Percentiles rank a stretch among this genome's conserved stretches.
These are phyloP conservation scores for Penicillium dipodomyicola DNA, from an alignment of 495 filamentous ascomycete genomes.

Conservation along the genomic window DNA sequence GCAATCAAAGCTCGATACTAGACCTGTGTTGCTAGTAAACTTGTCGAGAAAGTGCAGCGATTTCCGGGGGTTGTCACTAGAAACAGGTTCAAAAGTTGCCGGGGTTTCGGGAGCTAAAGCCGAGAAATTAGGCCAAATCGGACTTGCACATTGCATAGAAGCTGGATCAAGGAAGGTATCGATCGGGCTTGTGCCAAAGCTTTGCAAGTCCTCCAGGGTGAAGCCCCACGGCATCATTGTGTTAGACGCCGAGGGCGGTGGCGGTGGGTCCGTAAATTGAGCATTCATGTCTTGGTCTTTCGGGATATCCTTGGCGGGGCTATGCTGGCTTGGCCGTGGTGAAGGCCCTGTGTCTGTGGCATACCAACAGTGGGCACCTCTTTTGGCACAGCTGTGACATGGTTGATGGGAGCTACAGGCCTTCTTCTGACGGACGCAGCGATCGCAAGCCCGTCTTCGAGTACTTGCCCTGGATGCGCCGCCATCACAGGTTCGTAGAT, in stretches of 20 bases:
- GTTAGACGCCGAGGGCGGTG: neutral
- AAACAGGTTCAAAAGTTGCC: neutral
- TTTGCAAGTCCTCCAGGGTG: constrained; percentile 2
- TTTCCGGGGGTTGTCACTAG: neutral
- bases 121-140: constrained; percentile 13
- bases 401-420: constrained; percentile 25
- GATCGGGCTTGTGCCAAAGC: constrained; percentile 6
- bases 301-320: neutral
- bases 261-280: neutral
- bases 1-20: constrained; percentile 25
- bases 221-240: constrained; percentile 7
- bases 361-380: constrained; percentile 18
- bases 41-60: constrained; percentile 22
- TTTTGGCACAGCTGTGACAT: constrained; percentile 19
- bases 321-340: neutral
- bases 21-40: constrained; percentile 25
- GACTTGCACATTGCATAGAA: neutral
- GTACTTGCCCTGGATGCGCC: constrained; percentile 8
- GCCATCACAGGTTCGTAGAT: constrained; percentile 18
- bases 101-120: constrained; percentile 4
- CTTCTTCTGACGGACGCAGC: constrained; percentile 28
- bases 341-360: neutral
- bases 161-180: constrained; percentile 3
- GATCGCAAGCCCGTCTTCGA: constrained; percentile 22
- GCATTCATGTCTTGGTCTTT: neutral